A percentile compares a stretch with the other conserved stretches of the same genome.
Conservation (phyloP, 2,329 filamentous ascomycete genomes). For the Chaetomiaceae sp. region DNA sequence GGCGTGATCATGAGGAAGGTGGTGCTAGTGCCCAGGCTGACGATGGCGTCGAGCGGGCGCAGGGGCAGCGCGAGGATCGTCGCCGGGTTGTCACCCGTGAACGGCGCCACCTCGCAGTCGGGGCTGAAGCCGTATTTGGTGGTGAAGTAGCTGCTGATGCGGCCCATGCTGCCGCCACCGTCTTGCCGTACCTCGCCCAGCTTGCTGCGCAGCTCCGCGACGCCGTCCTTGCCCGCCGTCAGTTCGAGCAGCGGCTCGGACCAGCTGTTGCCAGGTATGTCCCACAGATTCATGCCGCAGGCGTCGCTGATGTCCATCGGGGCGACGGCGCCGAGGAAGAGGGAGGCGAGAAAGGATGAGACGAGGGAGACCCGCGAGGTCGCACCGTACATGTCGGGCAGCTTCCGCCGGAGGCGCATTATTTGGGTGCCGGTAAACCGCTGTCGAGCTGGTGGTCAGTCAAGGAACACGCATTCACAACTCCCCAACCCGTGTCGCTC, state of each 20-base stretch:
- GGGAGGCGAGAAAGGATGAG: constrained; percentile 87
- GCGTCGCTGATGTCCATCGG: constrained; percentile 92
- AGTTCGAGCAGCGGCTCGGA: constrained; percentile 69
- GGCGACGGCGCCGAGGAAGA: constrained; percentile 79
- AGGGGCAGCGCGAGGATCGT: constrained; percentile 90
- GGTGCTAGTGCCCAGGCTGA: constrained; percentile 88
- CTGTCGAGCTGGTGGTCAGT: constrained; percentile 36
- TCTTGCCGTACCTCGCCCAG: constrained; percentile 75
- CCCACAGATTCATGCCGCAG: constrained; percentile 95
- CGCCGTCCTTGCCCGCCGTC: constrained; percentile 58
- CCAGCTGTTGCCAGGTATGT: constrained; percentile 70
- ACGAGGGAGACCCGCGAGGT: constrained; percentile 87
- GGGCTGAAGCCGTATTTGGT: constrained; percentile 68
- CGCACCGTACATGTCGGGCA: constrained; percentile 72
- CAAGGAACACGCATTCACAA: not conserved
- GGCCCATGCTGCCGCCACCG: constrained; percentile 71
- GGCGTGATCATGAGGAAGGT: constrained; percentile 97
- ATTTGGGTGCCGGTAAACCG: constrained; percentile 98
- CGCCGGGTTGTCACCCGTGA: constrained; percentile 92
- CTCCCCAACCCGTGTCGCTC: constrained; percentile 27
- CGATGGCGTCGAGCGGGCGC: constrained; percentile 83
- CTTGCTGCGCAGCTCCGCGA: constrained; percentile 61
- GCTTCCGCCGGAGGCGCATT: constrained; percentile 72
- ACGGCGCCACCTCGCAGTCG: constrained; percentile 72
- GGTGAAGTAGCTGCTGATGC: constrained; percentile 72